A percentile compares a stretch with the other conserved stretches of the same genome.
Evolutionary conservation across 495 filamentous ascomycete species (phyloP).

Genomic region (Pyronema omphalodes): DNA sequence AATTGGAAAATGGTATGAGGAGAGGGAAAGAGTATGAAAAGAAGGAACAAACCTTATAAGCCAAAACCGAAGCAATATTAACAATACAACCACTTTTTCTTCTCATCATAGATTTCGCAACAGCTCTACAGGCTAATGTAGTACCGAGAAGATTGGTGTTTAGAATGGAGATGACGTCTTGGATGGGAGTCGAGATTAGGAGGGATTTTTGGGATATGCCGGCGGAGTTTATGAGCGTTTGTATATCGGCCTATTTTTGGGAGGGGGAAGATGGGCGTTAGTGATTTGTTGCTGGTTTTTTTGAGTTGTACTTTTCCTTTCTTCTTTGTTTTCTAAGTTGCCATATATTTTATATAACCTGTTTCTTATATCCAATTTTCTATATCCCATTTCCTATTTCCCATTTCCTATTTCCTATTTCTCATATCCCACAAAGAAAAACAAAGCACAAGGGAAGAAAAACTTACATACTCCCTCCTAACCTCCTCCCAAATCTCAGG

Average conservation of each 20-base stretch:
- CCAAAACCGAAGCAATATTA: constrained; percentile 60
- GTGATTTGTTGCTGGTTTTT: no score
- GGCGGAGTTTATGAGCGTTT: constrained; percentile 61
- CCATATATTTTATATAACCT: no score
- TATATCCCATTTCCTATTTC: no score
- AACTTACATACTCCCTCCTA: constrained; percentile 29
- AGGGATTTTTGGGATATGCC: constrained; percentile 45
- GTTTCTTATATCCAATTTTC: no score
- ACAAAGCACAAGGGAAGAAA: background rate
- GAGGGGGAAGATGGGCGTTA: no score
- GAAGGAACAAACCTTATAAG: no score
- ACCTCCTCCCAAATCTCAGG: constrained; percentile 31
- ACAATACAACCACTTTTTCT: constrained; percentile 42
- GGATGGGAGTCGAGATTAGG: constrained; percentile 30
- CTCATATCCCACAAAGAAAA: no score
- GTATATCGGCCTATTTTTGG: constrained; percentile 28
- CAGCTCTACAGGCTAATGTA: constrained; percentile 41
- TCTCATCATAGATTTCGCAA: constrained; percentile 35
- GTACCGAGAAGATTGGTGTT: constrained; percentile 54
- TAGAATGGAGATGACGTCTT: constrained; percentile 33
- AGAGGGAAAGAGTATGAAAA: no score
- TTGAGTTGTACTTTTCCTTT: no score
- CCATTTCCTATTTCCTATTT: no score
- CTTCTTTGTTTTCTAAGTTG: no score
- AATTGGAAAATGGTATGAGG: no score